Percentiles rank a stretch among this genome's conserved stretches.
Evolutionary conservation across 768 basidiomycete species (phyloP).

Genomic region (Boletus patriciae): DNA sequence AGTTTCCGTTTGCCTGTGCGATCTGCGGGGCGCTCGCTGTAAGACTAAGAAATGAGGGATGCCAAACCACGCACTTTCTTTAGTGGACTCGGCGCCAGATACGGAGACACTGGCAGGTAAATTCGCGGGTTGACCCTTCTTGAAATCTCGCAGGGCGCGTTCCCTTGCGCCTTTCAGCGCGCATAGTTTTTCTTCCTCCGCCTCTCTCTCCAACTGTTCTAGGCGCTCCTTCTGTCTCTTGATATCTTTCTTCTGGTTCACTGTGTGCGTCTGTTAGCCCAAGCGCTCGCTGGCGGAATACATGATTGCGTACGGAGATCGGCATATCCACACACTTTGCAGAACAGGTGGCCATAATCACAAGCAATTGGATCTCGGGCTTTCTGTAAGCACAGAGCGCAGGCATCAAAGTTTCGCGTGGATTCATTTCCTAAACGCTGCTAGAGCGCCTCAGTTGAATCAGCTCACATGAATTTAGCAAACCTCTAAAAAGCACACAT

Average conservation of each 20-base stretch:
- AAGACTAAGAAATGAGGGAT: background rate
- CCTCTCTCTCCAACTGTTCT: slow-evolving; percentile 70
- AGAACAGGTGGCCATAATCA: slow-evolving; percentile 85
- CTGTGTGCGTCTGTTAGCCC: slow-evolving; percentile 39
- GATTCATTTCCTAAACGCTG: slow-evolving; percentile 74
- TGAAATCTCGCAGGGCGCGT: slow-evolving; percentile 87
- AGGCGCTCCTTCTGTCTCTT: slow-evolving; percentile 85
- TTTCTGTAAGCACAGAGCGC: slow-evolving; percentile 80
- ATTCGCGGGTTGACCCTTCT: slow-evolving; percentile 68
- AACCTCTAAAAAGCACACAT: background rate
- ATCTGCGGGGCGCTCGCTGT: slow-evolving; percentile 34
- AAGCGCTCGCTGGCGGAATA: slow-evolving; percentile 1
- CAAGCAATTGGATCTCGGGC: slow-evolving; percentile 86
- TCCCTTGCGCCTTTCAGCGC: slow-evolving; percentile 78
- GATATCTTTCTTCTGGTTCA: slow-evolving; percentile 89
- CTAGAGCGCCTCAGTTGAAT: slow-evolving; percentile 15
- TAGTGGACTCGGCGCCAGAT: slow-evolving; percentile 35
- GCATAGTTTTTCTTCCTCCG: slow-evolving; percentile 70
- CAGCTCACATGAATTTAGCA: background rate
- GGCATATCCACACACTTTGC: slow-evolving; percentile 90
- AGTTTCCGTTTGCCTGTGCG: slow-evolving; percentile 82
- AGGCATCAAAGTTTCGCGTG: slow-evolving; percentile 90
- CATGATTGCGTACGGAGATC: slow-evolving; percentile 62
- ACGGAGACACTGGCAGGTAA: slow-evolving; percentile 36
- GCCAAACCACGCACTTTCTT: slow-evolving; percentile 36